Evolutionary conservation across 768 basidiomycete genomes (phyloP).

Genomic region (Suillus paluster): DNA sequence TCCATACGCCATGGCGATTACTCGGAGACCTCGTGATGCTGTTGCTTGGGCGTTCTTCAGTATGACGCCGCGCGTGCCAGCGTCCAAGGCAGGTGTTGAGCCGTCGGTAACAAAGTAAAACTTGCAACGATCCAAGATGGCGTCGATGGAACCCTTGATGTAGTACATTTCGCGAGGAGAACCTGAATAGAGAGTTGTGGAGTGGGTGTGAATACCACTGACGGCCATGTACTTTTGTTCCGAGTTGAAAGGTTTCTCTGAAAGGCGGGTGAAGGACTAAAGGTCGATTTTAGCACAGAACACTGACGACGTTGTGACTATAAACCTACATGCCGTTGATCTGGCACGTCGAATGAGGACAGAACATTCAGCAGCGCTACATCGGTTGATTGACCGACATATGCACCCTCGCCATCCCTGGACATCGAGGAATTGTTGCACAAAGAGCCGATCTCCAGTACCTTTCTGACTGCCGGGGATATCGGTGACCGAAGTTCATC

Average conservation of each 20-base stretch:
- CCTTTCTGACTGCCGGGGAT: slow-evolving; percentile 72
- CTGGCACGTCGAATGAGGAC: slow-evolving; percentile 63
- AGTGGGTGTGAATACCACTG: slow-evolving; percentile 62
- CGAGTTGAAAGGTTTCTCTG: slow-evolving; percentile 90
- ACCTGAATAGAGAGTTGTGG: slow-evolving; percentile 32
- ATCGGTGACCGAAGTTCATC: slow-evolving; percentile 51
- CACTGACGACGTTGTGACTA: neutral
- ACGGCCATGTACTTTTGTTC: slow-evolving; percentile 95
- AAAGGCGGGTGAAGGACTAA: slow-evolving; percentile 70
- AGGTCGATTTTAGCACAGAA: slow-evolving; percentile 10
- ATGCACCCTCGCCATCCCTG: slow-evolving; percentile 69
- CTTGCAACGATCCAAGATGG: slow-evolving; percentile 82
- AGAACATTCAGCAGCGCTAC: slow-evolving; percentile 88
- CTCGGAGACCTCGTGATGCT: slow-evolving; percentile 78
- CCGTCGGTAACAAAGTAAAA: slow-evolving; percentile 90
- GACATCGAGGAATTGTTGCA: slow-evolving; percentile 85
- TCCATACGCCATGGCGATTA: slow-evolving; percentile 93
- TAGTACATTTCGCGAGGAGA: slow-evolving; percentile 77
- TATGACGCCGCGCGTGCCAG: slow-evolving; percentile 68
- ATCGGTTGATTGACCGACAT: slow-evolving; percentile 90
- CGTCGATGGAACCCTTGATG: slow-evolving; percentile 91
- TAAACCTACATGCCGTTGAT: slow-evolving; percentile 68
- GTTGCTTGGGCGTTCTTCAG: slow-evolving; percentile 70
- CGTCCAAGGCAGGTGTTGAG: slow-evolving; percentile 83
- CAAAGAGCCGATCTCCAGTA: slow-evolving; percentile 80